phyloP scores from a whole-genome alignment of 495 filamentous ascomycete genomes.

The Tuber calosporum region DNA sequence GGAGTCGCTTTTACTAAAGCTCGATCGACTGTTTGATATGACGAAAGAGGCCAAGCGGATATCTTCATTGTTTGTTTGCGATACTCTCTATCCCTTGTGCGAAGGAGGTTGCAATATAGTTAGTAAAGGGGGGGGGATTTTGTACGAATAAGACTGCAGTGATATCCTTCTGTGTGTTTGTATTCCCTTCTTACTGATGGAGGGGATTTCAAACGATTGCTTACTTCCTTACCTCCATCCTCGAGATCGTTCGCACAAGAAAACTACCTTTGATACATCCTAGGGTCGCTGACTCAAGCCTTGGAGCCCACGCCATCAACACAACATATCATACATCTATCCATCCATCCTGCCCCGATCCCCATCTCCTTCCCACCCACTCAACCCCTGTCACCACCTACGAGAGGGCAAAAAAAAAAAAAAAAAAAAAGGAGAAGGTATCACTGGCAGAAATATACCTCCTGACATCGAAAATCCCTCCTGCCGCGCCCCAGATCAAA shows the following conservation, averaged over 20 bases:
- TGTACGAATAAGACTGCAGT: not conserved
- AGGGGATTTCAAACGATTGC: not conserved
- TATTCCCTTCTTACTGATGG: not conserved
- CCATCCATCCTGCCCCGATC: not conserved
- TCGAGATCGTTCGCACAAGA: not conserved
- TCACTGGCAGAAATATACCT: not conserved
- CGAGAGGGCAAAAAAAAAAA: constrained; percentile 1
- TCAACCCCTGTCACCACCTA: not conserved
- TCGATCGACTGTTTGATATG: not conserved
- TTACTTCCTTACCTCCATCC: not conserved
- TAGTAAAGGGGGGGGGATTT: not conserved
- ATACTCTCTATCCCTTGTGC: not conserved
- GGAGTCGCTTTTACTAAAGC: not conserved
- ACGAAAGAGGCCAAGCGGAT: not conserved
- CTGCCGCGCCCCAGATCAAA: not conserved
- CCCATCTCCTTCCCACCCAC: not conserved
- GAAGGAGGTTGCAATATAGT: not conserved
- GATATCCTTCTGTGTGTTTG: not conserved
- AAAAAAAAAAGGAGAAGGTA: constrained; percentile 6
- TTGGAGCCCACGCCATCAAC: not conserved
- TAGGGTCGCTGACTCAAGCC: not conserved
- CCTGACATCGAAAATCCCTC: not conserved
- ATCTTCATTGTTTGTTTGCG: not conserved
- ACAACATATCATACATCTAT: not conserved
- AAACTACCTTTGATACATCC: not conserved